These are phyloP conservation scores for Emergomyces africanus DNA, from an alignment of 2,329 filamentous ascomycete species.

Conservation along the genomic window DNA sequence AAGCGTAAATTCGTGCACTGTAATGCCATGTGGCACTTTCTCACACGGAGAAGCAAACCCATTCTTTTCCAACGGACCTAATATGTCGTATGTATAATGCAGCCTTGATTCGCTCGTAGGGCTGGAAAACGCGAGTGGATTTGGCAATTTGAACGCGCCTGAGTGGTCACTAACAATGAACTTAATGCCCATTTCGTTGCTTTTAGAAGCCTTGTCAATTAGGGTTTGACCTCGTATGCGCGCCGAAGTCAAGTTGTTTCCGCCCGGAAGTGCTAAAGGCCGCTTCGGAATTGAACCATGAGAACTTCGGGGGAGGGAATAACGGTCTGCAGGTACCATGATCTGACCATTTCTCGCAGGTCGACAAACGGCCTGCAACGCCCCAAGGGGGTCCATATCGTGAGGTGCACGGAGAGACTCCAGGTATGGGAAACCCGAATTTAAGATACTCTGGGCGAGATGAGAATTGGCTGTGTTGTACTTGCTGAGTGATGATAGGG, in stretches of 20 bases:
- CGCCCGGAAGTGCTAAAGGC: slow-evolving; percentile 28
- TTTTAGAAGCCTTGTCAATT: slow-evolving; percentile 31
- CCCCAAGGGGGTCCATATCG: slow-evolving; percentile 32
- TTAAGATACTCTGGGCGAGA: slow-evolving; percentile 32
- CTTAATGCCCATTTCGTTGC: slow-evolving; percentile 27
- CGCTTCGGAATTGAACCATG: slow-evolving; percentile 29
- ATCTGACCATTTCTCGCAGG: slow-evolving; percentile 27
- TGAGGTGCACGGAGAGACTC: slow-evolving; percentile 30
- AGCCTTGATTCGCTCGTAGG: slow-evolving; percentile 20
- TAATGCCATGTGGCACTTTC: slow-evolving; percentile 12
- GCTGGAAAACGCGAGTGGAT: slow-evolving; percentile 8
- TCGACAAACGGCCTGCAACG: slow-evolving; percentile 31
- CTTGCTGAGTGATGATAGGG: slow-evolving; percentile 21
- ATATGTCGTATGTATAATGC: slow-evolving; percentile 14
- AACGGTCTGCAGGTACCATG: slow-evolving; percentile 27
- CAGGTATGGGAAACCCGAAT: slow-evolving; percentile 30
- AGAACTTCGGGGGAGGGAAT: slow-evolving; percentile 30
- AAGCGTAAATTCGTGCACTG: slow-evolving; percentile 29
- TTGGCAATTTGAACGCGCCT: slow-evolving; percentile 17
- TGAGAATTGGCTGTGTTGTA: slow-evolving; percentile 29
- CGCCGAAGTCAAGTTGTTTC: slow-evolving; percentile 32
- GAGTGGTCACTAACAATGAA: slow-evolving; percentile 32
- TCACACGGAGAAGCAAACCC: background rate
- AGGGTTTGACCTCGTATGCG: slow-evolving; percentile 34
- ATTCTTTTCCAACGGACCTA: slow-evolving; percentile 4